These are phyloP conservation scores for Cladophialophora exuberans DNA, from an alignment of 2,329 filamentous ascomycete genomes.

Conservation along the genomic window DNA sequence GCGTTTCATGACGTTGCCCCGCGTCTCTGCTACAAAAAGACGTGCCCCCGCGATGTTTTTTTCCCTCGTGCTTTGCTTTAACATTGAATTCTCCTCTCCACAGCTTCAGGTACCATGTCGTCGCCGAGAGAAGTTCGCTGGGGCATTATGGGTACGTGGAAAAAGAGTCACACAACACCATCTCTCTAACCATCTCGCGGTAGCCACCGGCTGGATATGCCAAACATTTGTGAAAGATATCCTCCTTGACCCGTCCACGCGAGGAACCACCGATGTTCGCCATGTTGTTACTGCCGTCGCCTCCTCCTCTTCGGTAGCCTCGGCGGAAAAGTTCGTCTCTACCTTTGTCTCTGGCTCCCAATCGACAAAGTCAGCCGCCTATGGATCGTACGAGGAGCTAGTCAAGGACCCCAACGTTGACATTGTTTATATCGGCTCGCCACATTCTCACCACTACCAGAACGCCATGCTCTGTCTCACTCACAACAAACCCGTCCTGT, in stretches of 20 bases:
- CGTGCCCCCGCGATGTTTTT: not conserved
- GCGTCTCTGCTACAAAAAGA: conserved; percentile 2
- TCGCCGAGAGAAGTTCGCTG: conserved; percentile 26
- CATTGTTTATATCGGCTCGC: conserved; percentile 86
- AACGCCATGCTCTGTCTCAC: conserved; percentile 83
- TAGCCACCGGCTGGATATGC: conserved; percentile 51
- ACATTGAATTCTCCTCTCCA: not conserved
- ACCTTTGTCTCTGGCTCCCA: conserved; percentile 65
- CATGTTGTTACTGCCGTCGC: conserved; percentile 80
- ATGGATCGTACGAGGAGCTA: conserved; percentile 81
- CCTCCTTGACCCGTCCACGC: conserved; percentile 70
- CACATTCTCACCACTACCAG: conserved; percentile 91
- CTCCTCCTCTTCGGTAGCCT: conserved; percentile 72
- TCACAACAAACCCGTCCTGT: conserved; percentile 84
- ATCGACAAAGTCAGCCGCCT: conserved; percentile 64
- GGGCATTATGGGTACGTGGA: conserved; percentile 31
- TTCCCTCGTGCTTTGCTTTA: not conserved
- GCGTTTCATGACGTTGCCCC: not conserved
- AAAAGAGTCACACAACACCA: not conserved
- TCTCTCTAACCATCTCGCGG: conserved; percentile 1
- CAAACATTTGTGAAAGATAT: conserved; percentile 75
- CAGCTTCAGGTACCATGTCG: conserved; percentile 14
- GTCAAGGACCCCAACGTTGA: conserved; percentile 78
- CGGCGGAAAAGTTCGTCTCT: conserved; percentile 73
- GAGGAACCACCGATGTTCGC: conserved; percentile 71